Evolutionary conservation across 108 stramenopile species (phyloP).

Genomic region (Tribonema minus): DNA sequence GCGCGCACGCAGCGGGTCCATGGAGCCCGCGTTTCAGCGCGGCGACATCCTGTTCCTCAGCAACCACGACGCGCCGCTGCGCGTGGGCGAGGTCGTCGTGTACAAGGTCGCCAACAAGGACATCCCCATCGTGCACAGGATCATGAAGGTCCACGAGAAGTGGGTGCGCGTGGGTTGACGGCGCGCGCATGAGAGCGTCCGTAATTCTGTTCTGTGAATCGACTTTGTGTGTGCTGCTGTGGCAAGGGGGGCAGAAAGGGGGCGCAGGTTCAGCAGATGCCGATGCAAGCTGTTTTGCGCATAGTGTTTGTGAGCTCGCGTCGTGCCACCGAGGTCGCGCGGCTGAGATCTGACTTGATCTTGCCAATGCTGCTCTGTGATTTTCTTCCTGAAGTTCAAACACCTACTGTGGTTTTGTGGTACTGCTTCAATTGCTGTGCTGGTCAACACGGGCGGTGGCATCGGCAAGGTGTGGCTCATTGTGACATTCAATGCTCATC

Average conservation of each 20-base stretch:
- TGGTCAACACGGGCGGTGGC: too few relatives aligned
- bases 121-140: conserved; percentile 98
- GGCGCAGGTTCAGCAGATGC: too few relatives aligned
- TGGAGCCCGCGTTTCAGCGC: conserved; percentile 98
- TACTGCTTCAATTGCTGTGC: too few relatives aligned
- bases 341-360: too few relatives aligned
- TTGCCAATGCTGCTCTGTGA: too few relatives aligned
- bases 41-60: conserved; percentile 98
- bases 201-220: background rate
- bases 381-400: too few relatives aligned
- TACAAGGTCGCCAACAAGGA: conserved; percentile 99
- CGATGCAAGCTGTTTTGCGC: background rate
- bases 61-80: conserved; percentile 84
- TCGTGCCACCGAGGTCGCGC: background rate
- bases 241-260: too few relatives aligned
- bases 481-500: too few relatives aligned
- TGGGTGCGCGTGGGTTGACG: conserved; percentile 19
- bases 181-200: background rate
- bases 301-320: background rate
- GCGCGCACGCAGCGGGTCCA: conserved; percentile 77
- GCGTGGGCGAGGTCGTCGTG: conserved; percentile 96
- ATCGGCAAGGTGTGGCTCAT: too few relatives aligned
- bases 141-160: conserved; percentile 89
- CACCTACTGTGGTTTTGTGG: too few relatives aligned
- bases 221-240: too few relatives aligned